Percentiles rank a stretch among this genome's conserved stretches.
These are phyloP conservation scores for Lepiota brunneoincarnata DNA, from an alignment of 768 basidiomycete genomes.

Conservation along the genomic window DNA sequence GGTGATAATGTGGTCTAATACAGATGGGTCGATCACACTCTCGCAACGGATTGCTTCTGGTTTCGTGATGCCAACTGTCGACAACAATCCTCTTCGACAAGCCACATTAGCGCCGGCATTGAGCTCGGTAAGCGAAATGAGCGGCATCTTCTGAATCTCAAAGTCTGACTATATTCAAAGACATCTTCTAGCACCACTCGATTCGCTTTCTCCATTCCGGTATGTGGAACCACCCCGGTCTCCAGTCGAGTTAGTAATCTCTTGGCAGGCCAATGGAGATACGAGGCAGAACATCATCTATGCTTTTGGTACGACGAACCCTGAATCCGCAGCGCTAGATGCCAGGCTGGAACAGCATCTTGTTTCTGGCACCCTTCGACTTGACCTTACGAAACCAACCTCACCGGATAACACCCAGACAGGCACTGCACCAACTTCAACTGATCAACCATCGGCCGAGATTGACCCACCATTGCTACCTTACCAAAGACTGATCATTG, in stretches of 20 bases:
- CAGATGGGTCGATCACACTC: constrained; percentile 57
- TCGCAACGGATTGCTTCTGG: constrained; percentile 57
- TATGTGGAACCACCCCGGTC: constrained; percentile 23
- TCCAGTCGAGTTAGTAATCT: background rate
- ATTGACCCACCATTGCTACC: constrained; percentile 37
- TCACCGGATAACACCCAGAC: constrained; percentile 11
- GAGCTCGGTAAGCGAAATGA: constrained; percentile 33
- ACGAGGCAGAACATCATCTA: constrained; percentile 50
- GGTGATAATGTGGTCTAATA: constrained; percentile 74
- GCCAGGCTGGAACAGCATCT: constrained; percentile 48
- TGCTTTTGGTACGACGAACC: constrained; percentile 51
- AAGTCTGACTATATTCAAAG: constrained; percentile 23
- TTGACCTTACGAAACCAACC: constrained; percentile 47
- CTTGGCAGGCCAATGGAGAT: constrained; percentile 38
- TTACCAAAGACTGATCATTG: constrained; percentile 49
- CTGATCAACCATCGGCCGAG: background rate
- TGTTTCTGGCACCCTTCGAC: constrained; percentile 34
- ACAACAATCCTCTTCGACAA: constrained; percentile 45
- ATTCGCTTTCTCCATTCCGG: constrained; percentile 51
- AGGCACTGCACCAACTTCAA: constrained; percentile 17
- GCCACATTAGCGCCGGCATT: constrained; percentile 38
- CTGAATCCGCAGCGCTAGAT: constrained; percentile 40
- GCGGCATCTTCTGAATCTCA: background rate
- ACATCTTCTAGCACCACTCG: constrained; percentile 39
- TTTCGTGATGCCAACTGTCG: constrained; percentile 57